Conservation (phyloP, 345 rosid species). For the Euphorbia tirucalli region DNA sequence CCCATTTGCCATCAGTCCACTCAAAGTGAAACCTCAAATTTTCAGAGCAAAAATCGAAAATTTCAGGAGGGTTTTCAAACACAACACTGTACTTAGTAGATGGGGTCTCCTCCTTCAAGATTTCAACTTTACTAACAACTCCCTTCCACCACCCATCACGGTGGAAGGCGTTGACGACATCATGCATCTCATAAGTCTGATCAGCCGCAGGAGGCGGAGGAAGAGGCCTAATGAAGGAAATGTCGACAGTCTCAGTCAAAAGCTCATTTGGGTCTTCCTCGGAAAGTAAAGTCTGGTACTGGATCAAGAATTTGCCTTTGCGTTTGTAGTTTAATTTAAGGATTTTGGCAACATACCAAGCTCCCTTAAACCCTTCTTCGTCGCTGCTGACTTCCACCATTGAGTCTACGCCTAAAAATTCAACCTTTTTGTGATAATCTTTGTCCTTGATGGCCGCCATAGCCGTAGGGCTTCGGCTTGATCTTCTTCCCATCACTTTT, state of each 20-base stretch:
- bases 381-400: background rate
- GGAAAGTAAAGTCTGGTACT: background rate
- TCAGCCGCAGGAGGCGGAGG: background rate
- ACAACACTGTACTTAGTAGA: background rate
- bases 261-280: background rate
- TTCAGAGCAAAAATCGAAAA: slow-evolving; percentile 1
- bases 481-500: no score
- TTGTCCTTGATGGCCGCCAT: background rate
- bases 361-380: background rate
- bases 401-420: background rate
- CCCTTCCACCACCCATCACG: slow-evolving; percentile 12
- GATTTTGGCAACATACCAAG: background rate
- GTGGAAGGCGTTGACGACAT: slow-evolving; percentile 7
- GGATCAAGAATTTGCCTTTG: background rate
- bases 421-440: background rate
- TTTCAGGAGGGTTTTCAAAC: slow-evolving; percentile 22
- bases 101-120: background rate
- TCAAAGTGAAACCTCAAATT: slow-evolving; percentile 24
- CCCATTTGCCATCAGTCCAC: slow-evolving; percentile 22
- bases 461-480: background rate
- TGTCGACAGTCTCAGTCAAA: background rate
- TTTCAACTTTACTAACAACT: background rate
- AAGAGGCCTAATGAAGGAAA: background rate
- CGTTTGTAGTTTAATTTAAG: background rate
- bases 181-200: background rate